Evolutionary conservation across 2,329 filamentous ascomycete genomes (phyloP), one percentile per base, ranked within the genome.

Genomic region (Arthrobotrys sphaeroides): DNA sequence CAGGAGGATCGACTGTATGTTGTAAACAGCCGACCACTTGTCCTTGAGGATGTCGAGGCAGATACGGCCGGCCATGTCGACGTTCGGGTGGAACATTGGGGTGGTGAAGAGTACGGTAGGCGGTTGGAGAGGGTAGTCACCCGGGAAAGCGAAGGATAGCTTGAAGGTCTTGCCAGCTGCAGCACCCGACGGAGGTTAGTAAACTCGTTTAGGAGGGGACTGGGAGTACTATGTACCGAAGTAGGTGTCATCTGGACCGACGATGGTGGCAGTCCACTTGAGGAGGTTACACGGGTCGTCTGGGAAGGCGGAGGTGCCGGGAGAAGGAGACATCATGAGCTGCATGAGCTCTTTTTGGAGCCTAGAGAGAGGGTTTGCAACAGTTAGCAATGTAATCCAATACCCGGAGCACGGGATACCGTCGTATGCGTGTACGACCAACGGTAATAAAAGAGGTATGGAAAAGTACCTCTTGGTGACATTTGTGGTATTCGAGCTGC

Each of bases 21-120:
- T 98, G 87, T 97, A 96, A 45, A 96, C 94, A 16, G 95, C 93
- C 73, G 93, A 97, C 95, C 95, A 99, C 85, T 97, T 97, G 83
- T 98, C 95, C 87, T 69, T 98, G 78, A 99, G 87, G 79, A 99
- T 99, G 81, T 99, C 96, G 76, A 99, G 87, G 83, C 95, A 99
- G 83, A 99, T 99, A 68, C 95, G 89, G 42, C 95, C 95, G 2
- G 91, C 94, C 85, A 99, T 97, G 84, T 99, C 95, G 80, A 99
- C 92, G 80, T 99, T 99, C 64, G 95, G 95, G 83, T 99, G 95
- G 86, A 98, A 99, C 84, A 99, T 97, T 38, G 95, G 95, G 5
- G 96, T 99, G 86, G 94, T 96, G 89, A 97, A 99, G 73, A 97
- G 87, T 16, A 99, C 95, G 1, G 91, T 93, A 0, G 95, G 95